Evolutionary conservation across 1,139 yeast genomes (phyloP).

Genomic region (Candida sp.): DNA sequence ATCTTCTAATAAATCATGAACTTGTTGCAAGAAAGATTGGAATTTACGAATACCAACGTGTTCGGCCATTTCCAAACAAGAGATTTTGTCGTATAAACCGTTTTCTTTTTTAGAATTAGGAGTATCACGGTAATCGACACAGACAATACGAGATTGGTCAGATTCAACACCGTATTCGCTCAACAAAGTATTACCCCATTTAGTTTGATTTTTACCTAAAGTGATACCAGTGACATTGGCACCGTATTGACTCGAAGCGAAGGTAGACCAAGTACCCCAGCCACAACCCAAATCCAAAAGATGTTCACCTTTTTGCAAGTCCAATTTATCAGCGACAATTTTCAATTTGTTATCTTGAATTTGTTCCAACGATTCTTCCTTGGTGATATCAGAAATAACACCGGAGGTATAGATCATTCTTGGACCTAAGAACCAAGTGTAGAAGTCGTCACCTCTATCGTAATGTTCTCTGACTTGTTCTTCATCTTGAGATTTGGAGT

Average conservation of each 20-base stretch:
- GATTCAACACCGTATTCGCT: slow-evolving; percentile 62
- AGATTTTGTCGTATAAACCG: slow-evolving; percentile 81
- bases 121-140: slow-evolving; percentile 89
- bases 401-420: slow-evolving; percentile 95
- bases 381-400: slow-evolving; percentile 65
- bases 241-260: slow-evolving; percentile 78
- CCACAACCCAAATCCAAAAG: slow-evolving; percentile 91
- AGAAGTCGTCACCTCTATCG: slow-evolving; percentile 96
- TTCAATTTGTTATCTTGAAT: slow-evolving; percentile 89
- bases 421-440: slow-evolving; percentile 92
- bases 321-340: slow-evolving; percentile 85
- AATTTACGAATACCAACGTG: slow-evolving; percentile 93
- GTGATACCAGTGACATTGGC: slow-evolving; percentile 90
- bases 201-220: slow-evolving; percentile 86
- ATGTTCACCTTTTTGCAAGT: slow-evolving; percentile 65
- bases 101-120: slow-evolving; percentile 58
- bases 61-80: slow-evolving; percentile 95
- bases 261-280: slow-evolving; percentile 93
- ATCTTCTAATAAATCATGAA: slow-evolving; percentile 83
- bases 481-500: slow-evolving; percentile 91
- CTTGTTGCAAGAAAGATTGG: slow-evolving; percentile 71
- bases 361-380: slow-evolving; percentile 78
- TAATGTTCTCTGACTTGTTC: slow-evolving; percentile 96
- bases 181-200: slow-evolving; percentile 79
- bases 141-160: slow-evolving; percentile 73